Base-by-base conservation (phyloP, 139 green algal species). In the Chlorella sorokiniana region DNA sequence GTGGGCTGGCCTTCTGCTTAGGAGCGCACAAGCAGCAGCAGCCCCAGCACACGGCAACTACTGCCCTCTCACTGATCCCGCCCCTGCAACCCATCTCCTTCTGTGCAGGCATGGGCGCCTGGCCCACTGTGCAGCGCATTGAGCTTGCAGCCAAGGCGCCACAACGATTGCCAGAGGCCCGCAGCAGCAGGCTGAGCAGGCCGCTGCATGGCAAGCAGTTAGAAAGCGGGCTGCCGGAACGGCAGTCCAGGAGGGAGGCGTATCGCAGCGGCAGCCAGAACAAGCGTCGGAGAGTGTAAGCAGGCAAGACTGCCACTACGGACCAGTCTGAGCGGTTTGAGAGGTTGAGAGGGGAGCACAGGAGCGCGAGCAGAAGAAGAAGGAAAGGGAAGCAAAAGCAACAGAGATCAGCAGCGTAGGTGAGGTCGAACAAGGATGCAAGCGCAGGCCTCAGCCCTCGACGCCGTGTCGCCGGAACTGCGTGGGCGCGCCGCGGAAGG, bases 401-500 rank as follows among this genome's bases (percentile, higher is more conserved):
- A 56, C 48, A 11, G 11, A 56, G 48, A 11, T 56, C 48, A 59
- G 23, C 31, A 42, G 31, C 31, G 38, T 31, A 38, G 40, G 9
- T 10, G 3, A 23, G 31, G n/a, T 69, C 62, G 33, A 42, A 25
- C 33, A 33, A 11, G 62, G n/a, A n/a, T n/a, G 27, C 62, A 69
- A 69, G 62, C 3, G 29, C 29, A 68, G 62, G 1, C 1, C 8
- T 69, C 62, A 69, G 62, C 62, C 16, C 31, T 69, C 62, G 38
- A 37, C 65, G 29, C 33, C 23, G n/a, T 71, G 62, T 29, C 75
- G 75, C n/a, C 31, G 40, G 62, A 88, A 93, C 31, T 67, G 45
- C 0, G 81, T 69, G 18, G 72, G 82, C n/a, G 86, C 68, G 11
- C 86, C 86, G 35, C 87, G 41, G 59, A 87, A 86, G 29, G 10